phyloP scores from a whole-genome alignment of 768 basidiomycete species.

The Nidularia sp. region DNA sequence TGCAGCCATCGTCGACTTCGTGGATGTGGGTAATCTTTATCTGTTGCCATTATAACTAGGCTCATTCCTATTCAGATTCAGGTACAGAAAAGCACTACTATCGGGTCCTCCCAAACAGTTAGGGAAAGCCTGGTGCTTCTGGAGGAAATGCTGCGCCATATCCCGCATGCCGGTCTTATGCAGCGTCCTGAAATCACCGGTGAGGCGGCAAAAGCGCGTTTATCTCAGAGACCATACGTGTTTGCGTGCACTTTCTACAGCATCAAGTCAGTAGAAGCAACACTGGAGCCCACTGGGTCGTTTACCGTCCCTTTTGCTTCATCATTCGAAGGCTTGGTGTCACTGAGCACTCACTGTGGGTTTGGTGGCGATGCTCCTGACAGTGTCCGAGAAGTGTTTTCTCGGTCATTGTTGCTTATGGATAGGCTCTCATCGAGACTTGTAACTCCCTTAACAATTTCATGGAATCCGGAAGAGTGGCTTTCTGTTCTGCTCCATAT shows the following conservation, averaged over 20 bases:
- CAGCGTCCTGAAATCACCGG: constrained; percentile 45
- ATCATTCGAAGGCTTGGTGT: constrained; percentile 50
- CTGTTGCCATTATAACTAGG: not conserved
- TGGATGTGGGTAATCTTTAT: constrained; percentile 46
- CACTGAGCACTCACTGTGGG: constrained; percentile 40
- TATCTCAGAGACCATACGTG: constrained; percentile 35
- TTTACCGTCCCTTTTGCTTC: constrained; percentile 49
- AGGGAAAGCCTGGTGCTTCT: constrained; percentile 43
- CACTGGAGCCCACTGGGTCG: constrained; percentile 13
- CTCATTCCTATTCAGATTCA: constrained; percentile 21
- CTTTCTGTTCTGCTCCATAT: constrained; percentile 45
- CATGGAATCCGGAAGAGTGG: constrained; percentile 70
- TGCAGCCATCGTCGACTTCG: constrained; percentile 56
- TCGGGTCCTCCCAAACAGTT: constrained; percentile 27
- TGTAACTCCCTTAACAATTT: constrained; percentile 30
- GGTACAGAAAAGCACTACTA: constrained; percentile 29
- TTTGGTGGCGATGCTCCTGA: constrained; percentile 14
- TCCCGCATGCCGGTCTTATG: constrained; percentile 44
- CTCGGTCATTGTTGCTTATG: constrained; percentile 48
- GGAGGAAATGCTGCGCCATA: constrained; percentile 48
- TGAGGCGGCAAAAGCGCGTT: constrained; percentile 22
- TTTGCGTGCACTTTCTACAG: constrained; percentile 66
- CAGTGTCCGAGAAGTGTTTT: constrained; percentile 43
- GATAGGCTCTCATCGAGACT: constrained; percentile 44
- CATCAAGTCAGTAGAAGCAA: constrained; percentile 23